Conservation (phyloP, 2,329 filamentous ascomycete genomes). For the Talaromyces pinophilus region DNA sequence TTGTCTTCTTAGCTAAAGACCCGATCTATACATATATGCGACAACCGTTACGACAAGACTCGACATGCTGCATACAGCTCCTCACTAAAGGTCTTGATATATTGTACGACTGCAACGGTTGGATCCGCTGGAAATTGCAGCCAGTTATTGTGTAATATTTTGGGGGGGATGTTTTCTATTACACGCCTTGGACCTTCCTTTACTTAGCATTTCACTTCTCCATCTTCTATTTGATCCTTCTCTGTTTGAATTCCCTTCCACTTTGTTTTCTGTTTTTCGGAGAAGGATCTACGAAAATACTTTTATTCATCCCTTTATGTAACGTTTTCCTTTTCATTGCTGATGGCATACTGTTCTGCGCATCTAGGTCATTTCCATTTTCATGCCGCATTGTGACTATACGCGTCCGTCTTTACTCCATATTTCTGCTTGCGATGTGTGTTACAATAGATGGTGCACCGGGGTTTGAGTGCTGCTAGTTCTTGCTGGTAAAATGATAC, state of each 20-base stretch:
- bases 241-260: neutral
- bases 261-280: slow-evolving; percentile 20
- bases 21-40: slow-evolving; percentile 3
- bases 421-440: slow-evolving; percentile 16
- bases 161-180: slow-evolving; percentile 12
- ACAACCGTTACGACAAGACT: slow-evolving; percentile 13
- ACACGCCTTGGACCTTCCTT: slow-evolving; percentile 18
- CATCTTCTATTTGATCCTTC: slow-evolving; percentile 16
- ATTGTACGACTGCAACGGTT: slow-evolving; percentile 30
- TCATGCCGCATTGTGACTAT: slow-evolving; percentile 19
- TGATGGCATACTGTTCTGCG: slow-evolving; percentile 11
- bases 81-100: slow-evolving; percentile 15
- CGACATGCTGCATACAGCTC: slow-evolving; percentile 9
- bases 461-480: slow-evolving; percentile 19
- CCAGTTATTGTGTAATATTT: slow-evolving; percentile 29
- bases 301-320: slow-evolving; percentile 15
- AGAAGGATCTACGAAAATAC: slow-evolving; percentile 22
- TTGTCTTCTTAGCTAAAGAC: neutral
- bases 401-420: slow-evolving; percentile 9
- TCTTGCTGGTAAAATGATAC: slow-evolving; percentile 15
- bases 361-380: slow-evolving; percentile 18
- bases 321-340: slow-evolving; percentile 5
- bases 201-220: slow-evolving; percentile 13
- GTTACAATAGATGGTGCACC: slow-evolving; percentile 24
- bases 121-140: slow-evolving; percentile 40